Evolutionary conservation across 2,329 filamentous ascomycete species (phyloP).

Genomic region (Cladophialophora yegresii): DNA sequence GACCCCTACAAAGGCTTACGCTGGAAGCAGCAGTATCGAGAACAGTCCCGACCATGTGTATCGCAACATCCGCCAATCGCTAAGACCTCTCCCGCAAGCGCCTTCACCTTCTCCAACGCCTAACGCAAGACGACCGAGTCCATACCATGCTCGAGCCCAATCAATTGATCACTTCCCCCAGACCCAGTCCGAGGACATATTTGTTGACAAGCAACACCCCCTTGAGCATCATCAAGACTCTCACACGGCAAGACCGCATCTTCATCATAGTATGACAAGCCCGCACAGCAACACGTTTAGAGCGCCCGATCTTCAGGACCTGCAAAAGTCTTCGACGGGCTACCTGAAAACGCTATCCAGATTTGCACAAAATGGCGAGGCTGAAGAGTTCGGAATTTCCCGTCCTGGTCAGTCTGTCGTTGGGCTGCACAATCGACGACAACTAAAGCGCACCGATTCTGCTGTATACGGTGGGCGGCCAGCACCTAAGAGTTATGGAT

Average conservation of each 20-base stretch:
- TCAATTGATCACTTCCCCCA: constrained; percentile 64
- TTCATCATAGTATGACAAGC: constrained; percentile 36
- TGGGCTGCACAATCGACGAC: constrained; percentile 79
- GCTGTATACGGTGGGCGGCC: constrained; percentile 52
- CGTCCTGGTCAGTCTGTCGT: constrained; percentile 80
- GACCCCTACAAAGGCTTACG: constrained; percentile 52
- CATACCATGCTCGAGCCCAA: constrained; percentile 58
- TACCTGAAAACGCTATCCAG: constrained; percentile 85
- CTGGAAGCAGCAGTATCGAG: constrained; percentile 46
- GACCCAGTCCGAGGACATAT: constrained; percentile 53
- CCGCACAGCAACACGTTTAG: constrained; percentile 54
- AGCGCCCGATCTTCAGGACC: constrained; percentile 72
- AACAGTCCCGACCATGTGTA: constrained; percentile 66
- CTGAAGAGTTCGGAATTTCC: constrained; percentile 78
- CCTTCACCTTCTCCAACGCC: constrained; percentile 56
- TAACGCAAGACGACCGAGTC: constrained; percentile 39
- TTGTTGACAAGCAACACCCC: constrained; percentile 43
- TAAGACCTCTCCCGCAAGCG: constrained; percentile 71
- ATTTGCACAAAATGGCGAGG: constrained; percentile 71
- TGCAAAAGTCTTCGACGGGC: constrained; percentile 85
- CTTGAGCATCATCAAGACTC: constrained; percentile 49
- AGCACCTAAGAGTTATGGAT: constrained; percentile 61
- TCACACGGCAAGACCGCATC: constrained; percentile 45
- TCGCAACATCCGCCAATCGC: constrained; percentile 70
- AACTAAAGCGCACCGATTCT: constrained; percentile 70